These are phyloP conservation scores for Sherardia arvensis DNA, from an alignment of 257 asterid genomes.

Conservation along the genomic window DNA sequence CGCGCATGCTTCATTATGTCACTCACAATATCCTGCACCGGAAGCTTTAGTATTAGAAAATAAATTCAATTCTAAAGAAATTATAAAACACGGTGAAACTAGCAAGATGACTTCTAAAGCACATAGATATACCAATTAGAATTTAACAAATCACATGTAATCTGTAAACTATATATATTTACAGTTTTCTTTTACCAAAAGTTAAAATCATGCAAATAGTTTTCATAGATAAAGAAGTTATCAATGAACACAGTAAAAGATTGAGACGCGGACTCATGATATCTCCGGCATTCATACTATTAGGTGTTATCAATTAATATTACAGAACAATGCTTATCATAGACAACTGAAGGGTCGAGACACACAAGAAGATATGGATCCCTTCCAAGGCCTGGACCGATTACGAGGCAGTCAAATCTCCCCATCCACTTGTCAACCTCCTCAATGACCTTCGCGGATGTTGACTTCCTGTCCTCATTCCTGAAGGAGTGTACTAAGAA, in stretches of 20 bases:
- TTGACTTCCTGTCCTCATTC: slow-evolving; percentile 62
- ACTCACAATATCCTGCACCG: slow-evolving; percentile 78
- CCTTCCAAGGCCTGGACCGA: slow-evolving; percentile 98
- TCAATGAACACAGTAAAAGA: not conserved
- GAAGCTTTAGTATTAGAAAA: slow-evolving; percentile 9
- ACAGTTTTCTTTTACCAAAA: not conserved
- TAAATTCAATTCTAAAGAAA: not conserved
- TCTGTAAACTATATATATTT: not conserved
- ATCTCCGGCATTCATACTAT: not conserved
- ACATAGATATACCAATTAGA: not conserved
- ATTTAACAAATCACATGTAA: not conserved
- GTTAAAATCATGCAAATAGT: not conserved
- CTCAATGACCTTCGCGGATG: slow-evolving; percentile 56
- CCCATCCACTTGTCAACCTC: slow-evolving; percentile 98
- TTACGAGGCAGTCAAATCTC: slow-evolving; percentile 86
- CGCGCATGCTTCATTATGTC: slow-evolving; percentile 81
- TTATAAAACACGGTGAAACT: not conserved
- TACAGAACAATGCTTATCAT: not conserved
- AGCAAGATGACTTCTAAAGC: not conserved
- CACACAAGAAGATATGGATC: slow-evolving; percentile 91
- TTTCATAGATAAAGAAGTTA: not conserved
- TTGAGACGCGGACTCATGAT: not conserved
- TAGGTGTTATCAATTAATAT: not conserved
- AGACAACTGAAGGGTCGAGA: slow-evolving; percentile 4
- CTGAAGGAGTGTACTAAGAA: slow-evolving; percentile 35